Conservation (phyloP, 768 basidiomycete species). For the Inosperma sp. region DNA sequence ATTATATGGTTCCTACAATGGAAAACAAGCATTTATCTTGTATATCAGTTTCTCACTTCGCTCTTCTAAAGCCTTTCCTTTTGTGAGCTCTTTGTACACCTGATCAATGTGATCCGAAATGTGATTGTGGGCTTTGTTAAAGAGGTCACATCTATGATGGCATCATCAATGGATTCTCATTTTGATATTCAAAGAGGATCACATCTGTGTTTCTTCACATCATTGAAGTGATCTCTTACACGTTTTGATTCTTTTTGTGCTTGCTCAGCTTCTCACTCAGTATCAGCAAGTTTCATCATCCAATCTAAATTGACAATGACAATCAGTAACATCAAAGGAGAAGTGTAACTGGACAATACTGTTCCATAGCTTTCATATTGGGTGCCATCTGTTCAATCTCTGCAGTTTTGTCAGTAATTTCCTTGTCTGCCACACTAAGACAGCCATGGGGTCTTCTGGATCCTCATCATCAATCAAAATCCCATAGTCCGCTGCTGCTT, state of each 20-base stretch:
- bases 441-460: slow-evolving; percentile 60
- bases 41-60: slow-evolving; percentile 53
- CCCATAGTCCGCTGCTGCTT: slow-evolving; percentile 73
- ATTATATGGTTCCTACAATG: slow-evolving; percentile 29
- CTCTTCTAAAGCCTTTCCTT: slow-evolving; percentile 96
- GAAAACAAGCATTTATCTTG: neutral
- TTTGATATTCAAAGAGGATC: slow-evolving; percentile 14
- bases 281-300: slow-evolving; percentile 80
- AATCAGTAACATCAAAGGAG: neutral
- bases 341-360: slow-evolving; percentile 49
- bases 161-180: too few species aligned
- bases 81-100: slow-evolving; percentile 97
- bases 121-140: slow-evolving; percentile 94
- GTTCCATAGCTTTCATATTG: slow-evolving; percentile 94
- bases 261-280: slow-evolving; percentile 89
- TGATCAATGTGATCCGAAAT: slow-evolving; percentile 92
- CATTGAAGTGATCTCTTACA: slow-evolving; percentile 90
- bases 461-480: slow-evolving; percentile 75
- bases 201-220: slow-evolving; percentile 77
- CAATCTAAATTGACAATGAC: slow-evolving; percentile 40
- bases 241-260: slow-evolving; percentile 84
- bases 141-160: slow-evolving; percentile 60
- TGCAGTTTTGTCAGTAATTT: slow-evolving; percentile 59
- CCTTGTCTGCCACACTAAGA: slow-evolving; percentile 64
- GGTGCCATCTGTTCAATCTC: slow-evolving; percentile 95